Conservation (phyloP, 2,329 filamentous ascomycete genomes). For the Claviceps humidiphila region DNA sequence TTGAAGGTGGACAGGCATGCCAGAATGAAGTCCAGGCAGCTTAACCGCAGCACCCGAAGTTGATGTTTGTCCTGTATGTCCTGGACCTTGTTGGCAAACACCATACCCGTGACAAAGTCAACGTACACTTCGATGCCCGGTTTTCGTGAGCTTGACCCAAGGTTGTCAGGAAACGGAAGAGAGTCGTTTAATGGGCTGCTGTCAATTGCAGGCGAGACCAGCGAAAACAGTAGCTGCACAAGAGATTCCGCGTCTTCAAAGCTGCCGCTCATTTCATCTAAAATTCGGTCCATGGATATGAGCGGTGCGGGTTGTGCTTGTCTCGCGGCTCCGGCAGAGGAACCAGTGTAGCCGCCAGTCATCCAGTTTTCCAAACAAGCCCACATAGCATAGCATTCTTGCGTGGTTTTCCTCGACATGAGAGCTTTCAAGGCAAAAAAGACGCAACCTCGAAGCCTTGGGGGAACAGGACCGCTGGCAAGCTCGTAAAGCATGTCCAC, state of each 20-base stretch:
- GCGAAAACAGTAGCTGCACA: slow-evolving; percentile 58
- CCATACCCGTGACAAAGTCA: slow-evolving; percentile 74
- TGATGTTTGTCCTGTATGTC: slow-evolving; percentile 56
- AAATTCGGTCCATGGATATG: slow-evolving; percentile 47
- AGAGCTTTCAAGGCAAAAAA: slow-evolving; percentile 68
- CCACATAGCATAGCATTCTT: slow-evolving; percentile 67
- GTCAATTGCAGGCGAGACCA: slow-evolving; percentile 54
- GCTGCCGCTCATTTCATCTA: slow-evolving; percentile 60
- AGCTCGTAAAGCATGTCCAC: slow-evolving; percentile 65
- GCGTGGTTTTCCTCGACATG: slow-evolving; percentile 57
- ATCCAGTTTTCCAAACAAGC: slow-evolving; percentile 67
- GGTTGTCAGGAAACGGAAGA: slow-evolving; percentile 73
- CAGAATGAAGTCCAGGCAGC: slow-evolving; percentile 72
- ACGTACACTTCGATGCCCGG: slow-evolving; percentile 86
- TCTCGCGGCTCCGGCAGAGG: slow-evolving; percentile 20
- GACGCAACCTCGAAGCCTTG: slow-evolving; percentile 67
- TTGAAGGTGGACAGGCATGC: slow-evolving; percentile 80
- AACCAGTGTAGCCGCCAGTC: slow-evolving; percentile 40
- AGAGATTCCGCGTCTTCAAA: slow-evolving; percentile 84
- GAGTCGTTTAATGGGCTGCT: slow-evolving; percentile 54
- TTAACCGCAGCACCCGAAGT: slow-evolving; percentile 59
- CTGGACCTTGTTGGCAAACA: slow-evolving; percentile 55
- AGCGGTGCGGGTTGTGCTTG: slow-evolving; percentile 21
- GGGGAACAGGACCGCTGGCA: slow-evolving; percentile 62
- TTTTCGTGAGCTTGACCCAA: slow-evolving; percentile 61